Evolutionary conservation across 1,284 basidiomycete species (phyloP), one percentile per base, ranked within the genome.

Genomic region (Apiotrichum gamsii): DNA sequence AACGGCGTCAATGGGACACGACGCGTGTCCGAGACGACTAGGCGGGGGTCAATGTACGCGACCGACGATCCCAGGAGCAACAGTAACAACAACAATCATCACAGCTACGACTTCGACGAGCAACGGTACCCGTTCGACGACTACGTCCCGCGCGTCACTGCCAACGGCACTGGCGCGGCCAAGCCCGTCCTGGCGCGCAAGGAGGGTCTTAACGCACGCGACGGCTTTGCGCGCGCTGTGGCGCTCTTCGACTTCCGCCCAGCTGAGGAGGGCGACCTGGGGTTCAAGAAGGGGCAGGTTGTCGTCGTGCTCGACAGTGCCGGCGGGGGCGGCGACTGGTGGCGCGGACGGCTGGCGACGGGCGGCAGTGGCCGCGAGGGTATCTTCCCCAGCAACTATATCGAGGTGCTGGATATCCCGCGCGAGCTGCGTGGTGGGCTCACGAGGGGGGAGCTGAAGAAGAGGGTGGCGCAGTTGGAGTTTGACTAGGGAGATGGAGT

Each of bases 261-360:
- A 8, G 77, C 82, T 6, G 81, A 88, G 75, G 79, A 75, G 11
- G 89, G 86, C 2, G 90, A 95, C 70, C 67, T 95, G 34, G 83
- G 84, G 1, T 87, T 95, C 66, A 77, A 74, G n/a, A 88, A 85
- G 67, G 88, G 88, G 1, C 83, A 93, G 54, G 78, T 91, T 15
- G 83, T 95, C 46, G 77, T 74, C 10, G 77, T 94, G 15, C 80
- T 82, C 16, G 77, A 84, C 64, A 85, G 81, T 72, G 89, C 82
- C 51, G 78, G 83, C 32, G 86, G 79, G 34, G 81, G 76, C 16
- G 82, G 89, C 62, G 84, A 89, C 55, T 91, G 88, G 88, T 84
- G 62, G 62, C 53, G 45, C 23, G 69, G 72, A 43, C 76, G 77
- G 8, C 69, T n/a, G 16, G 21, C 39, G 21, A 88, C 54, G 90